These are phyloP conservation scores for Asterionellopsis glacialis DNA, from an alignment of 108 stramenopile species.

Conservation along the genomic window DNA sequence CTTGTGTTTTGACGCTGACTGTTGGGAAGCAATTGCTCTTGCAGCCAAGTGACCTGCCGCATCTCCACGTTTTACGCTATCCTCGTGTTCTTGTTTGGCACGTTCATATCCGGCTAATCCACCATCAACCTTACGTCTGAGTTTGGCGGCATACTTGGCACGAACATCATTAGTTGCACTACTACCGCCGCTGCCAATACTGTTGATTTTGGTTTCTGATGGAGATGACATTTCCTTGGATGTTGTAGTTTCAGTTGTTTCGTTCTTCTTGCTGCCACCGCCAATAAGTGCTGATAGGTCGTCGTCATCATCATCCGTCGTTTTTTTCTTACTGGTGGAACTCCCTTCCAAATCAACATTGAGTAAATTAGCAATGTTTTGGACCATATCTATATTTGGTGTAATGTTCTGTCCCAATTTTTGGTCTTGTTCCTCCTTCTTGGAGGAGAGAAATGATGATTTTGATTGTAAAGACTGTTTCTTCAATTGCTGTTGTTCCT, in stretches of 20 bases:
- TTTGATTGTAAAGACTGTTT: background rate
- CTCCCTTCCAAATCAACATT: slow-evolving; percentile 39
- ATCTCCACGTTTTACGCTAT: slow-evolving; percentile 46
- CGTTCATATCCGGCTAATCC: slow-evolving; percentile 69
- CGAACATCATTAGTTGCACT: slow-evolving; percentile 45
- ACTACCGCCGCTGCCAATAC: background rate
- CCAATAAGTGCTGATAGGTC: slow-evolving; percentile 34
- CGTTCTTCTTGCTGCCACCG: slow-evolving; percentile 1
- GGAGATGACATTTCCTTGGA: slow-evolving; percentile 5
- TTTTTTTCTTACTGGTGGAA: slow-evolving; percentile 2
- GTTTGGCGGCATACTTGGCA: slow-evolving; percentile 71
- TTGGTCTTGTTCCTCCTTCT: too few relatives aligned
- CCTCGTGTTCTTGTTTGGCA: slow-evolving; percentile 59
- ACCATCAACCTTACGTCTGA: slow-evolving; percentile 53
- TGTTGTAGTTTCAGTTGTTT: slow-evolving; percentile 6
- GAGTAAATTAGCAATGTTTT: slow-evolving; percentile 54
- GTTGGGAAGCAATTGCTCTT: slow-evolving; percentile 23
- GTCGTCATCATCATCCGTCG: slow-evolving; percentile 14
- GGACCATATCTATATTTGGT: slow-evolving; percentile 31
- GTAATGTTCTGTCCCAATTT: too few relatives aligned
- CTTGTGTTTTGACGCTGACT: slow-evolving; percentile 19
- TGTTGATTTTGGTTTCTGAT: too few relatives aligned
- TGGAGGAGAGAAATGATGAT: too few relatives aligned
- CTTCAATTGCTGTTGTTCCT: background rate
- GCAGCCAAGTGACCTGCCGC: slow-evolving; percentile 75